A percentile compares a stretch with the other conserved stretches of the same genome.
Conservation (phyloP, 306 rosid species). For the Cucumis sativus region Cucumber_9930_V3 NC_026660.2:1097001-1097500, state of each 20-base stretch:
- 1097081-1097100: too few species aligned
- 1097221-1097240: too few species aligned
- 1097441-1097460: neutral
- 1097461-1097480: neutral
- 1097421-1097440: conserved; percentile 7
- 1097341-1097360: neutral
- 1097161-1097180: too few species aligned
- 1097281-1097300: neutral
- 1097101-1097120: too few species aligned
- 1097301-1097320: neutral
- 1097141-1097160: too few species aligned
- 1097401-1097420: neutral
- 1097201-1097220: too few species aligned
- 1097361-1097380: neutral
- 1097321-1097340: neutral
- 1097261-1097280: neutral
- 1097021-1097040: too few species aligned
- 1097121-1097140: too few species aligned
- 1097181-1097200: too few species aligned
- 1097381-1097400: neutral
- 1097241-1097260: neutral
- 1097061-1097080: neutral
- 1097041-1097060: too few species aligned
- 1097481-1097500: neutral
- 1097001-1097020: too few species aligned